A percentile compares a stretch with the other conserved stretches of the same genome.
phyloP scores from a whole-genome alignment of 805 yeast species.

The Wickerhamiella galacta region DNA sequence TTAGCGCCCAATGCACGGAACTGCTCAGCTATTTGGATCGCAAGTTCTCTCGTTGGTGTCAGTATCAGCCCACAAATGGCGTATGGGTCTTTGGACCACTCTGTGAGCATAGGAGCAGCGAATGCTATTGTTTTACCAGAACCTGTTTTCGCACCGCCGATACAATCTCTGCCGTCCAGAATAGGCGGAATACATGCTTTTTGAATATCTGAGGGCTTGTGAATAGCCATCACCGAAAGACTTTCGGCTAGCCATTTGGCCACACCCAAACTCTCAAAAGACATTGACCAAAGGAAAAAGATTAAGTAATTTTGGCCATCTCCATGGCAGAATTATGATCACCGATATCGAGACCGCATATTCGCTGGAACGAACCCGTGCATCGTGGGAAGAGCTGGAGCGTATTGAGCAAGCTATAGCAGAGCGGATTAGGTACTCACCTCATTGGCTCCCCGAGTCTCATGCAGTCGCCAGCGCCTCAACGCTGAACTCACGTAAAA shows the following conservation, averaged over 20 bases:
- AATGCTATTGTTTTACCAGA: conserved; percentile 96
- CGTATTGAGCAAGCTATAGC: conserved; percentile 50
- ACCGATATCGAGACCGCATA: too few species aligned
- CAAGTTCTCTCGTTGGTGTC: conserved; percentile 84
- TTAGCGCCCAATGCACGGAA: conserved; percentile 81
- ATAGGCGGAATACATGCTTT: conserved; percentile 76
- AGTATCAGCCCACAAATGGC: conserved; percentile 81
- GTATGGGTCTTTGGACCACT: conserved; percentile 90
- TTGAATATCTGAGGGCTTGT: conserved; percentile 76
- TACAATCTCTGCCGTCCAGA: conserved; percentile 70
- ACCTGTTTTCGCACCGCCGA: conserved; percentile 97
- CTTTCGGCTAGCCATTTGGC: conserved; percentile 80
- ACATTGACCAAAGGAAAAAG: conserved; percentile 8
- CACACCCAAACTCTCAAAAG: conserved; percentile 51
- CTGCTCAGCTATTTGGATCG: conserved; percentile 94
- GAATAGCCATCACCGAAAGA: conserved; percentile 62
- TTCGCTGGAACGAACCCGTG: conserved; percentile 17
- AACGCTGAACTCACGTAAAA: conserved; percentile 12
- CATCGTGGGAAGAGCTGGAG: conserved; percentile 38
- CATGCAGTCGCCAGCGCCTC: neutral
- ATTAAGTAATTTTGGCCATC: too few species aligned
- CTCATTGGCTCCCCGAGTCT: conserved; percentile 7
- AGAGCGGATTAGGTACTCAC: conserved; percentile 30
- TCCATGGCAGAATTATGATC: too few species aligned
- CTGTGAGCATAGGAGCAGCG: conserved; percentile 90